A percentile compares a stretch with the other conserved stretches of the same genome.
These are phyloP conservation scores for Globisporangium abappressorium DNA, from an alignment of 352 stramenopile species.

Conservation along the genomic window DNA sequence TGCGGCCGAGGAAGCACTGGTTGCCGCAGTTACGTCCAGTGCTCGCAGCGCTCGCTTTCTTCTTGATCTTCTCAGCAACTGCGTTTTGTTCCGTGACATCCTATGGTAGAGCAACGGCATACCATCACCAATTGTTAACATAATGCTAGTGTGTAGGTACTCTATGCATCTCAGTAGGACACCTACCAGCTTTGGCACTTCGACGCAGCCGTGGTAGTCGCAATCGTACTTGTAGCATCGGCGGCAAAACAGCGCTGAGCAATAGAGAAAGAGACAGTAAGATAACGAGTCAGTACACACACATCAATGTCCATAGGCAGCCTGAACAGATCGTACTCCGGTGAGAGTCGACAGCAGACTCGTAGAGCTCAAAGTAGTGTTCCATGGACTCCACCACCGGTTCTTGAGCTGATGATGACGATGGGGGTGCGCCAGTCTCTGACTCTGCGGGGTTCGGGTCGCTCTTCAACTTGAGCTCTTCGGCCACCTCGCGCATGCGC, in stretches of 20 bases:
- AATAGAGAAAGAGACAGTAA: neutral
- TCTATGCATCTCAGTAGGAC: neutral
- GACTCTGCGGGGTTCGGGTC: constrained; percentile 1
- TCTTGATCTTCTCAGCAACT: constrained; percentile 37
- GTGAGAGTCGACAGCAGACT: constrained; percentile 61
- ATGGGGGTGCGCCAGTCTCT: neutral
- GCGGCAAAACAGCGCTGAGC: constrained; percentile 67
- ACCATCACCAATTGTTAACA: neutral
- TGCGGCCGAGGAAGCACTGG: constrained; percentile 67
- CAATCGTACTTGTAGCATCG: constrained; percentile 85
- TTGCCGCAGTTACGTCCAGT: constrained; percentile 75
- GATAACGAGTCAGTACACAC: neutral
- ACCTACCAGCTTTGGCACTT: constrained; percentile 56
- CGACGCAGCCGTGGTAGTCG: constrained; percentile 70
- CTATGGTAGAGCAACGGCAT: constrained; percentile 16
- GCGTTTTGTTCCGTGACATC: constrained; percentile 64
- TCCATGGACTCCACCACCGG: constrained; percentile 26
- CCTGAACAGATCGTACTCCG: constrained; percentile 39
- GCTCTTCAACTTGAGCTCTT: constrained; percentile 10
- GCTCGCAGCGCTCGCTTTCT: constrained; percentile 36
- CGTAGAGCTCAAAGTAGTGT: constrained; percentile 50
- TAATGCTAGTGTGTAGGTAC: neutral
- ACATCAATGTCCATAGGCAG: neutral
- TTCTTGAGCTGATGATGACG: neutral
- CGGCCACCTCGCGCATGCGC: constrained; percentile 20